Percentiles rank a stretch among this genome's conserved stretches.
Conservation (phyloP, 257 asterid genomes). For the Verbascum thapsus region DNA sequence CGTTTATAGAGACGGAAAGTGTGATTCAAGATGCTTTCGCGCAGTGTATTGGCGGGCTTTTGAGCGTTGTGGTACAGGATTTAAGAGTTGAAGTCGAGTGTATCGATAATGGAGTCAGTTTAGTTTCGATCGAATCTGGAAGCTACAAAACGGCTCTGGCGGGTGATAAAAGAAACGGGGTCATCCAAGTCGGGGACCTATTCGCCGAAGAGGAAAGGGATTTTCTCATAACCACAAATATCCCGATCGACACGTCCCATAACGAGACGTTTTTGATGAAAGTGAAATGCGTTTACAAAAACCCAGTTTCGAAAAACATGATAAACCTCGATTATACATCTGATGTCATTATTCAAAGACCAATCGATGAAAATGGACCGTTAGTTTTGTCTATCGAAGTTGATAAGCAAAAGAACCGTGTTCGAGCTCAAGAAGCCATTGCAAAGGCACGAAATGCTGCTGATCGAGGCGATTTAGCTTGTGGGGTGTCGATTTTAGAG, state of each 20-base stretch:
- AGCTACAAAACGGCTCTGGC: constrained; percentile 55
- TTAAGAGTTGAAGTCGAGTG: constrained; percentile 64
- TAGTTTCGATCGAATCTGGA: constrained; percentile 69
- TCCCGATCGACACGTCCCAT: constrained; percentile 49
- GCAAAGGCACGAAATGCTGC: constrained; percentile 75
- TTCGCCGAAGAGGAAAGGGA: constrained; percentile 95
- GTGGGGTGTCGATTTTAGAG: constrained; percentile 58
- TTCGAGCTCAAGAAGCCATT: constrained; percentile 77
- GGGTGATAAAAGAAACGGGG: constrained; percentile 49
- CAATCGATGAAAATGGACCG: constrained; percentile 32
- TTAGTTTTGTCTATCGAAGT: constrained; percentile 69
- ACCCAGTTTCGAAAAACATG: constrained; percentile 47
- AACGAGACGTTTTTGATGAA: constrained; percentile 57
- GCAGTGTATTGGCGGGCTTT: constrained; percentile 92
- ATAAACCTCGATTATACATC: constrained; percentile 38
- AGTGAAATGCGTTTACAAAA: constrained; percentile 58
- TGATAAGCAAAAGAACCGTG: constrained; percentile 74
- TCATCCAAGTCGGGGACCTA: constrained; percentile 72
- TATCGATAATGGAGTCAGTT: constrained; percentile 44
- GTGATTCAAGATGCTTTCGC: constrained; percentile 97
- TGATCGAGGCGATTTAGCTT: constrained; percentile 60
- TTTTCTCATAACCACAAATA: constrained; percentile 58
- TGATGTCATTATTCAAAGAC: constrained; percentile 58
- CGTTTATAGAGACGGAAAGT: constrained; percentile 78
- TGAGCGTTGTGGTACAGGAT: constrained; percentile 84